Evolutionary conservation across 208 protist genomes (phyloP).

Genomic region (Leishmania mexicana): DNA sequence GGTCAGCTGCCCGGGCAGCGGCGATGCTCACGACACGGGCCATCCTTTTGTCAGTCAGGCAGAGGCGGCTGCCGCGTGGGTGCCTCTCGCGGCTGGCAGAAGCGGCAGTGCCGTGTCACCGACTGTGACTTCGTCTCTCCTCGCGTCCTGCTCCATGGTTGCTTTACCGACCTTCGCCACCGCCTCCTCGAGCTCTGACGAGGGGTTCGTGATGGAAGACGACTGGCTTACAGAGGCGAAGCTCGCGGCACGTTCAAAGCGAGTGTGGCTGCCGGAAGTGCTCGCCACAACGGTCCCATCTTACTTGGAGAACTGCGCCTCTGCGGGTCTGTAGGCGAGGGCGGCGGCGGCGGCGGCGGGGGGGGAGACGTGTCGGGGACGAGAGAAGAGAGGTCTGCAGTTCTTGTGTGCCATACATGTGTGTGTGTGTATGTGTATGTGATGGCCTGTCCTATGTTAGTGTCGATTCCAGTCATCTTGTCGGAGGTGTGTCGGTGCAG

Average conservation of each 20-base stretch:
- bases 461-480: not conserved
- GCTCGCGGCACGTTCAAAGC: slow-evolving; percentile 26
- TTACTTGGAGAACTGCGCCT: slow-evolving; percentile 31
- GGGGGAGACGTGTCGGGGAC: not conserved
- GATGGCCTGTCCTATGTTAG: not conserved
- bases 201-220: slow-evolving; percentile 31
- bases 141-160: not conserved
- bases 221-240: slow-evolving; percentile 29
- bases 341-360: too few species aligned
- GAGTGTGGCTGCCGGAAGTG: slow-evolving; percentile 29
- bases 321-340: slow-evolving; percentile 4
- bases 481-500: not conserved
- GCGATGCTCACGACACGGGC: not conserved
- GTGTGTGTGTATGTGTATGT: not conserved
- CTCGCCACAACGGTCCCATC: slow-evolving; percentile 13
- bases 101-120: not conserved
- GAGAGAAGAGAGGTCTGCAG: not conserved
- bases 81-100: slow-evolving; percentile 7
- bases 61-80: slow-evolving; percentile 27
- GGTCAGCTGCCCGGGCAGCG: not conserved
- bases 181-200: slow-evolving; percentile 27
- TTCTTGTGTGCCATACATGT: not conserved
- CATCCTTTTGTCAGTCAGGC: not conserved
- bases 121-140: not conserved
- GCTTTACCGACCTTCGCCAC: slow-evolving; percentile 8